phyloP scores from a whole-genome alignment of 2,329 filamentous ascomycete species.

The Teratosphaeria pseudoeucalypti region DNA sequence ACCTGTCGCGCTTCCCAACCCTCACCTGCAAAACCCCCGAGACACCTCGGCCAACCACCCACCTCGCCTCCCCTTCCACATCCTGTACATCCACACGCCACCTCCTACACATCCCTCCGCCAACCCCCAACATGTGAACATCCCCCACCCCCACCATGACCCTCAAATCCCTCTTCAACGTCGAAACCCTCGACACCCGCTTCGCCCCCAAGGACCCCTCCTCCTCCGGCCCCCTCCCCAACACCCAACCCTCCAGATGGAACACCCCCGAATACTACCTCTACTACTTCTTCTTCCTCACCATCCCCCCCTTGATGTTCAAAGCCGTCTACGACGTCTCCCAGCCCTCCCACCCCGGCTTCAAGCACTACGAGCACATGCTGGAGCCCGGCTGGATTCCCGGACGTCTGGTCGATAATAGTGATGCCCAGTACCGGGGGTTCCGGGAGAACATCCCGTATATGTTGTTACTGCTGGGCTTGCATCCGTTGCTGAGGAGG shows the following conservation, averaged over 20 bases:
- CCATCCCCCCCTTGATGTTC: constrained; percentile 72
- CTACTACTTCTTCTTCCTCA: constrained; percentile 61
- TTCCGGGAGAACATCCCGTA: constrained; percentile 83
- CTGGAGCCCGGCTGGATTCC: constrained; percentile 83
- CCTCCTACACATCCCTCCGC: background rate
- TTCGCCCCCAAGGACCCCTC: constrained; percentile 55
- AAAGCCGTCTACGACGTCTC: constrained; percentile 83
- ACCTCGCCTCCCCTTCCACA: background rate
- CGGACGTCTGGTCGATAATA: constrained; percentile 84
- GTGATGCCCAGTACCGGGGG: constrained; percentile 74
- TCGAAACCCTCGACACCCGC: constrained; percentile 60
- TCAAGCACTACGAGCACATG: constrained; percentile 58
- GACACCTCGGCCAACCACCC: background rate
- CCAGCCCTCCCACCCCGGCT: constrained; percentile 73
- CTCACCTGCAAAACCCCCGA: background rate
- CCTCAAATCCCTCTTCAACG: constrained; percentile 41
- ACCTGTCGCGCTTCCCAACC: background rate
- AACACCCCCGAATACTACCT: constrained; percentile 73
- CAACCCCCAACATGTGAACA: background rate
- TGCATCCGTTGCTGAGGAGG: constrained; percentile 70
- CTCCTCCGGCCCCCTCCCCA: constrained; percentile 29
- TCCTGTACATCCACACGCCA: background rate
- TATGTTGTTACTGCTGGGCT: constrained; percentile 59
- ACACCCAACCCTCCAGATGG: constrained; percentile 63
- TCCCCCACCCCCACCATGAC: constrained; percentile 1